phyloP scores from a whole-genome alignment of 1,139 yeast genomes.

The Magnusiomyces tetraspermus region DNA sequence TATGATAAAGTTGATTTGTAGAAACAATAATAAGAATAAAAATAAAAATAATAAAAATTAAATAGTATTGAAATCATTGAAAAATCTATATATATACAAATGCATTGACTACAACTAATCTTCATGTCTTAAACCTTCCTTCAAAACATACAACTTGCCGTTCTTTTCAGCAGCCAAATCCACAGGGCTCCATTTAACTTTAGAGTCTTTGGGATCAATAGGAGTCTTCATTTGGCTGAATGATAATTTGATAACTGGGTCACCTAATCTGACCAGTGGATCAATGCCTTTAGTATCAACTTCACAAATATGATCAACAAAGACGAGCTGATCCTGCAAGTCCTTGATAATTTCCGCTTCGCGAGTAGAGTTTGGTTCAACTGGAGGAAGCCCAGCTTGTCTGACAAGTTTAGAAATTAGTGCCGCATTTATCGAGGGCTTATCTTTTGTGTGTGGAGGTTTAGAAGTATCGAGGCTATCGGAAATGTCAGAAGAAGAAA shows the following conservation, averaged over 20 bases:
- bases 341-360: conserved; percentile 22
- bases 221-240: not conserved
- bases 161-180: conserved; percentile 23
- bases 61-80: no score
- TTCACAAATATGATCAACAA: conserved; percentile 30
- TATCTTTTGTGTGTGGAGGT: not conserved
- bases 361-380: conserved; percentile 16
- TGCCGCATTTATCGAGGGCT: conserved; percentile 17
- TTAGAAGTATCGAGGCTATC: not conserved
- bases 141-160: conserved; percentile 26
- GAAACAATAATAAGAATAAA: not conserved
- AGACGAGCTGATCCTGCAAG: conserved; percentile 30
- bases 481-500: not conserved
- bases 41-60: not conserved
- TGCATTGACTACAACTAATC: not conserved
- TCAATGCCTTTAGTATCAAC: conserved; percentile 29
- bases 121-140: conserved; percentile 26
- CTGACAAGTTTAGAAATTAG: conserved; percentile 23
- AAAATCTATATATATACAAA: no score
- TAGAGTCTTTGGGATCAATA: no score
- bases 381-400: conserved; percentile 24
- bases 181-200: not conserved
- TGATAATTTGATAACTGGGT: no score
- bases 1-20: not conserved
- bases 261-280: conserved; percentile 31